Conservation (phyloP, 306 rosid genomes). For the Sechiopsis laciniata region DNA sequence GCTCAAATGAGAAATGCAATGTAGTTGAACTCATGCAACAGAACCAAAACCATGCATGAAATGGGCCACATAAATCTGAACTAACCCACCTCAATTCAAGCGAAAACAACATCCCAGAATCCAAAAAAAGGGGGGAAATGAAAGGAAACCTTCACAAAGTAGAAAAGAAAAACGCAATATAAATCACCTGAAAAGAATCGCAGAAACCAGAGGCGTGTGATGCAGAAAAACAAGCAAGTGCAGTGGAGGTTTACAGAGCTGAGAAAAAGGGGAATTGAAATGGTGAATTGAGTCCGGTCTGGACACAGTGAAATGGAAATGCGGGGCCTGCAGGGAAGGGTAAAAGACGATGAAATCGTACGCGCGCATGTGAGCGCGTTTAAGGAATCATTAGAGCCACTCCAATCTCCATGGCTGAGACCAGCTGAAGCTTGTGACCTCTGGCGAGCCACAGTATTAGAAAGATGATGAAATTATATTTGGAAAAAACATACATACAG, state of each 20-base stretch:
- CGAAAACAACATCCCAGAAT: neutral
- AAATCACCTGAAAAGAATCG: constrained; percentile 15
- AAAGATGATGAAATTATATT: no score
- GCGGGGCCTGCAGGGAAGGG: neutral
- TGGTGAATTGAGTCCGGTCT: neutral
- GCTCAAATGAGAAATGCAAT: constrained; percentile 19
- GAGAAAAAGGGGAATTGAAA: neutral
- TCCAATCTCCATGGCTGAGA: constrained; percentile 18
- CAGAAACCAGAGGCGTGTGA: constrained; percentile 6
- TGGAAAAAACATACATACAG: no score
- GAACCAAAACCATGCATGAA: constrained; percentile 15
- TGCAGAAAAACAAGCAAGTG: neutral
- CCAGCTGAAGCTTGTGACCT: neutral
- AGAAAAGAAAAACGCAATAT: neutral
- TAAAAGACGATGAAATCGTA: neutral
- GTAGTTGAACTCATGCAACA: neutral
- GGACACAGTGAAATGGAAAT: neutral
- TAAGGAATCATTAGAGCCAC: neutral
- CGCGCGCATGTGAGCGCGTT: constrained; percentile 18
- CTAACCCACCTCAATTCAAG: neutral
- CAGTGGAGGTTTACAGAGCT: neutral
- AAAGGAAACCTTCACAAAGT: neutral
- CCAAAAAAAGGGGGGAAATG: neutral
- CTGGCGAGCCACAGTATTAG: no score
- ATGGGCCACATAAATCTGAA: neutral